phyloP scores from a whole-genome alignment of 2,329 filamentous ascomycete species.

The Trichoderma endophyticum region DNA sequence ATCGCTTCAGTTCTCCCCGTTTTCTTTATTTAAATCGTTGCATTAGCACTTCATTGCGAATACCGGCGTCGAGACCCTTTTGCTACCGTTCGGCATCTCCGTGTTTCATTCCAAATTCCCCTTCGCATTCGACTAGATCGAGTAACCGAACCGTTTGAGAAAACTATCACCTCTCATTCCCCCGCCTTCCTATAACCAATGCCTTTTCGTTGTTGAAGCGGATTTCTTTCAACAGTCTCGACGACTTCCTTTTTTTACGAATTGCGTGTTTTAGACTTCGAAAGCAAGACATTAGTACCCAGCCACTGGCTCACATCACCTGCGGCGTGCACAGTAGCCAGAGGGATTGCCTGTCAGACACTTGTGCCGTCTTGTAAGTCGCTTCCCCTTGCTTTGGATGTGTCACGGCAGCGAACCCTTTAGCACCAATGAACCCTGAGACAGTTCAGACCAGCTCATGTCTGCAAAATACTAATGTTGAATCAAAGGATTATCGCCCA shows the following conservation, averaged over 20 bases:
- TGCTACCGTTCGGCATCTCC: background rate
- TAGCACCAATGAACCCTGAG: background rate
- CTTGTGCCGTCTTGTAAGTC: constrained; percentile 6
- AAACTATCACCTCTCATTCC: background rate
- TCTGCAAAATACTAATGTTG: background rate
- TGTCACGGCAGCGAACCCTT: background rate
- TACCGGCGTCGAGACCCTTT: background rate
- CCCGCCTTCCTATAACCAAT: background rate
- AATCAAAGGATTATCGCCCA: background rate
- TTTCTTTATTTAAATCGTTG: background rate
- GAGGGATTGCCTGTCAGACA: background rate
- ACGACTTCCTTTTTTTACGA: background rate
- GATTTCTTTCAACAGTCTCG: background rate
- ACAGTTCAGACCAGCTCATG: background rate
- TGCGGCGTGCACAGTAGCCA: background rate
- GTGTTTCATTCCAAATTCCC: background rate
- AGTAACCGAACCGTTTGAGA: background rate
- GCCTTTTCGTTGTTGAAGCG: background rate
- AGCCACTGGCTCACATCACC: background rate
- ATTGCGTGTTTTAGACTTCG: background rate
- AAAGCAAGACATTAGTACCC: background rate
- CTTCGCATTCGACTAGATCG: background rate
- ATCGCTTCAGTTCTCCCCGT: background rate
- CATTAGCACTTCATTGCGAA: background rate
- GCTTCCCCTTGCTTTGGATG: background rate